phyloP scores from a whole-genome alignment of 495 filamentous ascomycete species.

The Penicillium soppii region DNA sequence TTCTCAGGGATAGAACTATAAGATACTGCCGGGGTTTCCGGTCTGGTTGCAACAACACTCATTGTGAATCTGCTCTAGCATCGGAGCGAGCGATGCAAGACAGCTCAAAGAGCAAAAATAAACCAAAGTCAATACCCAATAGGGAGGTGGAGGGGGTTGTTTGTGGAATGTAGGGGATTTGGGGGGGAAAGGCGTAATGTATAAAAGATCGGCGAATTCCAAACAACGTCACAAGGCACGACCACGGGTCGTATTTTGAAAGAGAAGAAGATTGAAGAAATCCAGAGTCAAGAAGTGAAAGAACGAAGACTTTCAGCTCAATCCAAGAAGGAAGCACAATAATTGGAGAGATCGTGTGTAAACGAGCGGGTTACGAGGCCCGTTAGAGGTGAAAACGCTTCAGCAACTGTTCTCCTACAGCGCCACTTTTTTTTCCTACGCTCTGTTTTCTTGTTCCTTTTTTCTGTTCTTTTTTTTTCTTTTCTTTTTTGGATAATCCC shows the following conservation, averaged over 20 bases:
- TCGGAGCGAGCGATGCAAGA: conserved; percentile 13
- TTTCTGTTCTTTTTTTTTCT: neutral
- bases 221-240: neutral
- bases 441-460: too few species aligned
- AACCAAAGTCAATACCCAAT: conserved; percentile 8
- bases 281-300: neutral
- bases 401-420: neutral
- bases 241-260: neutral
- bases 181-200: conserved; percentile 16
- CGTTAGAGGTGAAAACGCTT: neutral
- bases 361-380: neutral
- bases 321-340: too few species aligned
- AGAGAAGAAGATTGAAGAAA: neutral
- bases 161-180: conserved; percentile 26
- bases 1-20: conserved; percentile 26
- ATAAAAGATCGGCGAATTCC: conserved; percentile 20
- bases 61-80: conserved; percentile 31
- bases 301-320: neutral
- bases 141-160: conserved; percentile 10
- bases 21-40: conserved; percentile 35
- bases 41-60: conserved; percentile 47
- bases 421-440: neutral
- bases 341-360: neutral
- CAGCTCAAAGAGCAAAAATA: conserved; percentile 5
- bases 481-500: neutral